Base-by-base conservation (phyloP, 345 rosid species). In the Syzygium grande region DNA sequence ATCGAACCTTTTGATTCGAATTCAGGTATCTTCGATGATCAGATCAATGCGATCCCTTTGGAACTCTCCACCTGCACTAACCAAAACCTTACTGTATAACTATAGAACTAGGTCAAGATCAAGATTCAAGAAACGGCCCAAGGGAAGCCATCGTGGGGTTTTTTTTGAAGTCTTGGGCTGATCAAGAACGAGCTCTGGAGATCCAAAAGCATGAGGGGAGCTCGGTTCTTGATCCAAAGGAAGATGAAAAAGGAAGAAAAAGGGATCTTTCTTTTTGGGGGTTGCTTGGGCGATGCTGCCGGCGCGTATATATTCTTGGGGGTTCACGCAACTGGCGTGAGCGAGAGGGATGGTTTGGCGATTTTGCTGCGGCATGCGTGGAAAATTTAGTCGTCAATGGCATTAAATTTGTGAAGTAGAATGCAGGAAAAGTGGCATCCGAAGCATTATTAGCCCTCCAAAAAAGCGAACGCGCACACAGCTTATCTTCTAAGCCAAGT, bases 1-100 rank as follows among this genome's bases (percentile, higher is more conserved):
- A 30, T 54, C 17, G 41, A 73, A 73, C 80, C 80, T 73, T 73
- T 73, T 25, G 49, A 38, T 73, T 38, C 80, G 4, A 73, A 73
- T 73, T 41, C 80, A 38, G 80, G 80, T 38, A 73, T 73, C 80
- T 73, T 73, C 13, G 49, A 73, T 25, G 89, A 90, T 91, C 85
- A 90, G 93, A 94, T 93, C 96, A 94, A 94, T 94, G 96, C 96
- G 95, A 94, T 94, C 96, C 96, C 96, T 94, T 94, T 92, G 96
- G 96, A 94, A 89, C 89, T 87, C 86, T 89, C 94, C 93, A 94
- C 59, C 92, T 89, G 93, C 94, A 84, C 95, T 90, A 94, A 85
- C 16, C 16, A 11, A 19, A 34, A 6, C 38, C 80, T 25, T 73
- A 38, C 80, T 38, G 80, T 49, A 19, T 5, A 38, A 19, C 14